Conservation (phyloP, 2,329 filamentous ascomycete genomes). For the Fonsecaea pugnacius region DNA sequence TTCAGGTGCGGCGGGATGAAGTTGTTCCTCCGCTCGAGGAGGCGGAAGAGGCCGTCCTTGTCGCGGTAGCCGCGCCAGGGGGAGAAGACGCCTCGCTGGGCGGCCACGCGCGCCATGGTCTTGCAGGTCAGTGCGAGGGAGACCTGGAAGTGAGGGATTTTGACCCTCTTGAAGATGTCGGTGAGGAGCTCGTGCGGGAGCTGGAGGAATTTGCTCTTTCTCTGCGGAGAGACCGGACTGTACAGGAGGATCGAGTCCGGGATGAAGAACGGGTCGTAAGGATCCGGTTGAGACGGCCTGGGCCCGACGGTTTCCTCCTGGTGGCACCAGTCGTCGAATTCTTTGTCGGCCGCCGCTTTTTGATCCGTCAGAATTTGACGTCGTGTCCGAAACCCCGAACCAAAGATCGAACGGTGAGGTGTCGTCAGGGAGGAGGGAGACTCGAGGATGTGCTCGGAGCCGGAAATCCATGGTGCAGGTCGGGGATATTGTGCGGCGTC, state of each 20-base stretch:
- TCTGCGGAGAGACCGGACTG: conserved; percentile 10
- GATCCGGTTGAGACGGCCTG: background rate
- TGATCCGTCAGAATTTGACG: no score
- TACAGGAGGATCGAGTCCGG: conserved; percentile 25
- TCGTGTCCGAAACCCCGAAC: no score
- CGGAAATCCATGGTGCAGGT: background rate
- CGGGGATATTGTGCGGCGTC: background rate
- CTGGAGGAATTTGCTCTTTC: conserved; percentile 20
- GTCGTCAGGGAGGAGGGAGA: no score
- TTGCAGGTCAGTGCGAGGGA: conserved; percentile 33
- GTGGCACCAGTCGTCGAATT: background rate
- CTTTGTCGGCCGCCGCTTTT: background rate
- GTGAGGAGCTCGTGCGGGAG: conserved; percentile 31
- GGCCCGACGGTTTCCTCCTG: background rate
- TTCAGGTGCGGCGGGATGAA: conserved; percentile 24
- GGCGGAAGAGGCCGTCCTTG: conserved; percentile 32
- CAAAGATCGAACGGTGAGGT: no score
- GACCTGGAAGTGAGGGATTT: conserved; percentile 31
- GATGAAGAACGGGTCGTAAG: conserved; percentile 32
- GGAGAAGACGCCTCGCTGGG: conserved; percentile 18
- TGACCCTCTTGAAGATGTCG: conserved; percentile 25
- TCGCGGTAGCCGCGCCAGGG: conserved; percentile 33
- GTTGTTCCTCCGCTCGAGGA: conserved; percentile 26
- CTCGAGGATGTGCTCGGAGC: background rate
- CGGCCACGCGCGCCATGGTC: conserved; percentile 24